Evolutionary conservation across 2,329 filamentous ascomycete genomes (phyloP), one percentile per base, ranked within the genome.

Genomic region (Neofusicoccum sp.): DNA sequence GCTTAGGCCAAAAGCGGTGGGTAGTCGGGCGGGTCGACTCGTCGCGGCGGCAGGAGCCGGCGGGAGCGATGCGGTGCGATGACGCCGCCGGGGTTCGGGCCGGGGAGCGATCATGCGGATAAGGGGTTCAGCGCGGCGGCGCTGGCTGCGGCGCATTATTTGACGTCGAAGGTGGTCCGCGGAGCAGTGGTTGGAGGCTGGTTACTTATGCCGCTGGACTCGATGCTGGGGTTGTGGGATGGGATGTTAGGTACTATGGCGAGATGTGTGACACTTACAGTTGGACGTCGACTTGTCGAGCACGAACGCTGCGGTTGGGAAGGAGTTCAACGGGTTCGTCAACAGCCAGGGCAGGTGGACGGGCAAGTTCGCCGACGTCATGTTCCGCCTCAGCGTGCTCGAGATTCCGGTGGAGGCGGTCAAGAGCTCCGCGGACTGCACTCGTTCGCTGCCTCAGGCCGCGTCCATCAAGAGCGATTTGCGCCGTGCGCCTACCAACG

Each of bases 121-220:
- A 84, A 84, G 71, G 81, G 81, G 1, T 80, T 85, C 70, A 71
- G 70, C 9, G 71, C 80, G 1, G 78, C 81, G 1, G 82, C 83
- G 1, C 77, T 85, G 1, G 65, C 85, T 3, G 83, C 83, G 58
- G 82, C 83, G 0, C 83, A 86, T 68, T 20, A 20, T 20, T 78
- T 78, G 3, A 73, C 77, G 8, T 76, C 79, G 11, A 76, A 73
- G 63, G 30, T 36, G 34, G 20, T 20, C 20, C 20, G 20, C 20
- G 20, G 20, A 20, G 20, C 20, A 20, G 20, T 20, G 20, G 20
- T 20, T 20, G 20, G 1, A 20, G 20, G 20, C 20, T 1, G 20
- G 20, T 20, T 20, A 68, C 70, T 20, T 20, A 68, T 70, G 4
- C 65, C 79, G 0, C 78, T 82, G 62, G 82, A 84, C 65, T 72